Conservation (phyloP, 495 filamentous ascomycete genomes). For the Penicillium cataractarum region DNA sequence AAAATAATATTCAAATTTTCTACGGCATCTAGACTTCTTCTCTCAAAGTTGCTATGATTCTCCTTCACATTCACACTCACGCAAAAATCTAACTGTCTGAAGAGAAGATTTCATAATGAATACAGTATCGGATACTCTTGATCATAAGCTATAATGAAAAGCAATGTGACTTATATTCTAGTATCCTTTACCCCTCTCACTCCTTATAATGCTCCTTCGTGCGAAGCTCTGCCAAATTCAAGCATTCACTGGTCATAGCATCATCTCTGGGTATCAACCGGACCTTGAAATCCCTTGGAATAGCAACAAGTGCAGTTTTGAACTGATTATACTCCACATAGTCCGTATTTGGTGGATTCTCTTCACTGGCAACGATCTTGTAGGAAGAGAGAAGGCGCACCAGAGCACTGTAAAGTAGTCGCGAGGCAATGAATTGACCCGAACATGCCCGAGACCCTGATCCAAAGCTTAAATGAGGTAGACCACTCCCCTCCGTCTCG, state of each 20-base stretch:
- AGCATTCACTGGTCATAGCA: constrained; percentile 32
- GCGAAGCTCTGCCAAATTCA: constrained; percentile 39
- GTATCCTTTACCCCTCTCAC: constrained; percentile 8
- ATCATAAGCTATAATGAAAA: not conserved
- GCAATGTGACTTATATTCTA: not conserved
- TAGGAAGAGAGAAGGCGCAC: constrained; percentile 52
- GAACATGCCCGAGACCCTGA: constrained; percentile 57
- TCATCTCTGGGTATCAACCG: constrained; percentile 51
- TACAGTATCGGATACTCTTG: too few relatives aligned
- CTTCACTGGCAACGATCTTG: constrained; percentile 54
- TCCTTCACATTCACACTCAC: too few relatives aligned
- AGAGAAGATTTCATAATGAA: too few relatives aligned
- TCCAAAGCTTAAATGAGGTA: constrained; percentile 56
- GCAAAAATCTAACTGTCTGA: too few relatives aligned
- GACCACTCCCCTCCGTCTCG: constrained; percentile 40
- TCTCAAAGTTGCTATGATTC: too few relatives aligned
- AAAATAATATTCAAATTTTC: not conserved
- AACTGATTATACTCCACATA: constrained; percentile 62
- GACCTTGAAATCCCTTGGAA: constrained; percentile 57
- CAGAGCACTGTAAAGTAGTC: constrained; percentile 54
- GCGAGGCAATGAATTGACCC: constrained; percentile 52
- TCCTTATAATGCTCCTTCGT: constrained; percentile 50
- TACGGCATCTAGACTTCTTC: too few relatives aligned
- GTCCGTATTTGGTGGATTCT: constrained; percentile 55
- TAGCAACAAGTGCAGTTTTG: constrained; percentile 58